These are phyloP conservation scores for Amaranthus hypochondriacus DNA, from an alignment of 148 eudicot species.

Conservation along the genomic window DNA sequence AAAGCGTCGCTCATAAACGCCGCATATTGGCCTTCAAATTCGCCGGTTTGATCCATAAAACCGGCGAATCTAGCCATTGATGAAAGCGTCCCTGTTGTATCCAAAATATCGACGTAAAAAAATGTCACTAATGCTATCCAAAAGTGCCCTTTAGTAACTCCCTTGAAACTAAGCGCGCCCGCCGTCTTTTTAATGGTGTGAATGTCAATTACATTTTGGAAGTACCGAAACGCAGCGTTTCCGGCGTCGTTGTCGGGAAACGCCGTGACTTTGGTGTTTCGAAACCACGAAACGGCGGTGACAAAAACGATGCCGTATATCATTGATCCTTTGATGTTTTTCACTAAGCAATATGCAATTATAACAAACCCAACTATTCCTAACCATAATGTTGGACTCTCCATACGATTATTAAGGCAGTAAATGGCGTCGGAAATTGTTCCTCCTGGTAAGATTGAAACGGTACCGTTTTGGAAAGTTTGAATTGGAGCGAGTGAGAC, in stretches of 20 bases:
- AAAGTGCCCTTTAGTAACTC: conserved; percentile 50
- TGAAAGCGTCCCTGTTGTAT: conserved; percentile 80
- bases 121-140: conserved; percentile 89
- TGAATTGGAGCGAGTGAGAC: conserved; percentile 57
- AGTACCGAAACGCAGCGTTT: conserved; percentile 51
- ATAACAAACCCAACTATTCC: conserved; percentile 71
- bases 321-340: conserved; percentile 82
- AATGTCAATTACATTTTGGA: conserved; percentile 66
- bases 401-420: conserved; percentile 64
- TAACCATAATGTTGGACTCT: conserved; percentile 87
- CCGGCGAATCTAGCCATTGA: conserved; percentile 95
- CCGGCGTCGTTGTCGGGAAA: conserved; percentile 67
- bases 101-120: conserved; percentile 79
- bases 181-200: conserved; percentile 71
- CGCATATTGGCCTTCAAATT: conserved; percentile 82
- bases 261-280: conserved; percentile 63
- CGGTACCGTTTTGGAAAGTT: conserved; percentile 49
- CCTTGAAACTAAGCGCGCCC: conserved; percentile 63
- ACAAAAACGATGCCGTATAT: conserved; percentile 87
- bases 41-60: conserved; percentile 57
- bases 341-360: conserved; percentile 67
- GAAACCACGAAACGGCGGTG: conserved; percentile 79
- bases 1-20: conserved; percentile 92
- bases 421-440: conserved; percentile 44
- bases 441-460: conserved; percentile 54